These are phyloP conservation scores for Globisporangium alternatum DNA, from an alignment of 352 stramenopile species.

Conservation along the genomic window DNA sequence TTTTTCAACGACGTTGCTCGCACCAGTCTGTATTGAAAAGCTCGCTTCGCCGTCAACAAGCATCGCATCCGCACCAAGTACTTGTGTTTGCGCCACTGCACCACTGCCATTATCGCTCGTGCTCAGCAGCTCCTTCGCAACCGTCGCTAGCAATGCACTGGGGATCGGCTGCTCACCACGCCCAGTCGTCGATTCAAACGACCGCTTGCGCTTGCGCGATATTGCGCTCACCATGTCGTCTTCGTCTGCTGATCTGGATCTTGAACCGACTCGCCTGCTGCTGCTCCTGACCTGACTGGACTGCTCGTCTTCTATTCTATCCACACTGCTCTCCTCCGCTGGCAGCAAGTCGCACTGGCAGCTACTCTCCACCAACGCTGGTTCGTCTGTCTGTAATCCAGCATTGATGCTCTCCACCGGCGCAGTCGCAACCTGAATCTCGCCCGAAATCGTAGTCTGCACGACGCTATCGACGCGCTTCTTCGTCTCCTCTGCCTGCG, in stretches of 20 bases:
- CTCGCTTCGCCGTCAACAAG: neutral
- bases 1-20: neutral
- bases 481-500: neutral
- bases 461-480: neutral
- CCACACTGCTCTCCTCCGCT: neutral
- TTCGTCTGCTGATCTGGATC: neutral
- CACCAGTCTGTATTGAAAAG: neutral
- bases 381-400: slow-evolving; percentile 1
- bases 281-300: neutral
- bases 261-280: neutral
- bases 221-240: neutral
- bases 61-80: neutral
- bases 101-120: neutral
- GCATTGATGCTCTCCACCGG: neutral
- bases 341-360: slow-evolving; percentile 4
- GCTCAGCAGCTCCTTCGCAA: neutral
- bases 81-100: neutral
- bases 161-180: slow-evolving; percentile 1
- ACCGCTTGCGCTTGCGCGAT: slow-evolving; percentile 6
- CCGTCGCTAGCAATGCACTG: neutral
- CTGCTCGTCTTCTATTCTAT: neutral
- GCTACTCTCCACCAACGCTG: neutral
- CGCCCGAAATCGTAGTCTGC: slow-evolving; percentile 5
- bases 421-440: neutral
- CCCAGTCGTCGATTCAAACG: slow-evolving; percentile 5